These are phyloP conservation scores for Apiospora marii DNA, from an alignment of 2,329 filamentous ascomycete genomes.

Conservation along the genomic window DNA sequence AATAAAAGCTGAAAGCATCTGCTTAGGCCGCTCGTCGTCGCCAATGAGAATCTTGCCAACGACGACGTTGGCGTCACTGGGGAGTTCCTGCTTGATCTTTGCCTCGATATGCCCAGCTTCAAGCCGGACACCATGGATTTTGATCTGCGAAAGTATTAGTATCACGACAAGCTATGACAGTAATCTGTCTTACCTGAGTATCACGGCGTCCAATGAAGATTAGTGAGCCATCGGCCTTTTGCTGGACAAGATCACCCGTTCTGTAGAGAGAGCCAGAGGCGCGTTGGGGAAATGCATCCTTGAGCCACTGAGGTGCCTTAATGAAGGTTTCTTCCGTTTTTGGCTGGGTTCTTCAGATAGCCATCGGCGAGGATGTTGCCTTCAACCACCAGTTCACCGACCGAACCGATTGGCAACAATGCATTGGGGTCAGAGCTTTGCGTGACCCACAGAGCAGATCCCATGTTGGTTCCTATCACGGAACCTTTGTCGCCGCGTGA, in stretches of 20 bases:
- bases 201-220: constrained; percentile 46
- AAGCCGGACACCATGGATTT: constrained; percentile 25
- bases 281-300: constrained; percentile 13
- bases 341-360: constrained; percentile 41
- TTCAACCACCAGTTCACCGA: constrained; percentile 29
- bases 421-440: constrained; percentile 14
- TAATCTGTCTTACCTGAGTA: constrained; percentile 37
- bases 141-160: constrained; percentile 3
- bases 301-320: constrained; percentile 29
- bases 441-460: constrained; percentile 26
- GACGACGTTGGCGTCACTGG: constrained; percentile 20
- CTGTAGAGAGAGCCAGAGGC: constrained; percentile 30
- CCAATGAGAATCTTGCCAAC: constrained; percentile 26
- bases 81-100: constrained; percentile 26
- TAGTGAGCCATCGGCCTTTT: constrained; percentile 40
- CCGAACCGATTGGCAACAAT: constrained; percentile 25
- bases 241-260: constrained; percentile 37
- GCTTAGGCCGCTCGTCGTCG: constrained; percentile 21
- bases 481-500: background rate
- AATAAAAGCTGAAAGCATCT: constrained; percentile 25
- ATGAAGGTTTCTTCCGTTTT: constrained; percentile 36
- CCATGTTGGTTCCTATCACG: constrained; percentile 9
- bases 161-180: background rate
- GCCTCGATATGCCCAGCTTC: constrained; percentile 26
- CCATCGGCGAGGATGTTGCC: constrained; percentile 32